Conservation (phyloP, 1,139 yeast species). For the Pichia sp. region DNA sequence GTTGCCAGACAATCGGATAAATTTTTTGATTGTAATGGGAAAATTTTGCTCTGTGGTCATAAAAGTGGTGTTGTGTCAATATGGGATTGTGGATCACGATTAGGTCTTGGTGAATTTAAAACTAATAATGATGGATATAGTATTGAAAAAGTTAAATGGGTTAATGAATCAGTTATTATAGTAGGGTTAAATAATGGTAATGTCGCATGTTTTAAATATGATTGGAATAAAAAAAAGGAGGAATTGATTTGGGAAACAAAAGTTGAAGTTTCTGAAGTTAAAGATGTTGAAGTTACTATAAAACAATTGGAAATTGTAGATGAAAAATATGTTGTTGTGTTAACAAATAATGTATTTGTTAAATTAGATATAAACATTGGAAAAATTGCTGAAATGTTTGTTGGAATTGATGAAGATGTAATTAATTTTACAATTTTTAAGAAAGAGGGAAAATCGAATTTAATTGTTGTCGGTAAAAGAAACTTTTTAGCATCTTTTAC, state of each 20-base stretch:
- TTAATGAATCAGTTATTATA: slow-evolving; percentile 1
- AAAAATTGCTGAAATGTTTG: slow-evolving; percentile 3
- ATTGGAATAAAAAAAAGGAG: background rate
- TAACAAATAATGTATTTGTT: slow-evolving; percentile 8
- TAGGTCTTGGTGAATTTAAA: slow-evolving; percentile 21
- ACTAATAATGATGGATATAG: slow-evolving; percentile 5
- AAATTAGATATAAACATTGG: slow-evolving; percentile 10
- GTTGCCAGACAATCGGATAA: slow-evolving; percentile 16
- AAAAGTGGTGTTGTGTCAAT: slow-evolving; percentile 38
- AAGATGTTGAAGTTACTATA: slow-evolving; percentile 1
- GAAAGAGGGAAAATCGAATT: no score
- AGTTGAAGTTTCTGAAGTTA: slow-evolving; percentile 4
- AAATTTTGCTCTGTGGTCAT: slow-evolving; percentile 39
- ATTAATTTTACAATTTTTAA: slow-evolving; percentile 5
- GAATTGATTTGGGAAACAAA: slow-evolving; percentile 12
- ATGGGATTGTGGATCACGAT: slow-evolving; percentile 33
- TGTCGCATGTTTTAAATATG: slow-evolving; percentile 7
- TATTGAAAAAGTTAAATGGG: slow-evolving; percentile 3
- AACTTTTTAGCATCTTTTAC: slow-evolving; percentile 4
- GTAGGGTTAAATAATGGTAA: slow-evolving; percentile 14
- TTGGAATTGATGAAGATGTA: slow-evolving; percentile 14
- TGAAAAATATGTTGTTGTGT: slow-evolving; percentile 4
- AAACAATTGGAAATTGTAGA: background rate
- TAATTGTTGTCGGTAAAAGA: slow-evolving; percentile 16
- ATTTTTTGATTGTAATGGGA: slow-evolving; percentile 22